Evolutionary conservation across 805 yeast genomes (phyloP), one percentile per base, ranked within the genome.

Genomic region (Tetrapisispora nanseiensis): DNA sequence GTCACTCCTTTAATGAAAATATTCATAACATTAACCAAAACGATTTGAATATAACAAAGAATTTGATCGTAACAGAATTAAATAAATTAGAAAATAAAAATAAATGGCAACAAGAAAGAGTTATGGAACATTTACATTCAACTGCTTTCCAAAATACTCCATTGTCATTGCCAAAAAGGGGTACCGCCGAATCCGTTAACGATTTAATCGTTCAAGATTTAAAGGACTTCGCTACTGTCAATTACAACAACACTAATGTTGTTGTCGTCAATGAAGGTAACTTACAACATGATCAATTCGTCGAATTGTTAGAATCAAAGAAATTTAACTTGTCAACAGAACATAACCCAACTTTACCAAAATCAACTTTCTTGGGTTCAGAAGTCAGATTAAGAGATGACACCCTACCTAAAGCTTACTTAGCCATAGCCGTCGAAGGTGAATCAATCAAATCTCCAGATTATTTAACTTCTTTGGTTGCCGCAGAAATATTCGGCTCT

Each of bases 371-470:
- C 76, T 73, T 84, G 62, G 95, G 95, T 63, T 82, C 92, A 37
- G 94, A 84, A 62, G 80, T 82, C 51, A 79, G 89, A 75, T 69
- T 82, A 70, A 81, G 95, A 78, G 95, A 84, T 61, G 95, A 84
- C 67, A 84, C 86, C 55, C 62, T 81, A 58, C 86, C 90, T 61
- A 75, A 77, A 61, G 92, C 90, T 44, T 81, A 82, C 73, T 73
- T 82, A 55, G 66, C 87, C 42, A 71, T 84, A 56, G 86, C 87
- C 45, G 90, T 74, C 43, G 71, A 76, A 58, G 86, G 86, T 69
- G 89, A 82, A 66, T 69, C 80, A 34, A 47, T 72, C 38, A 57
- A 59, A 47, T 78, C 89, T 44, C 76, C 80, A 51, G 75, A 80
- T 56, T 82, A 72, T 70, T 73, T 73, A 65, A 75, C 76, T 47